A percentile compares a stretch with the other conserved stretches of the same genome.
These are phyloP conservation scores for Tylopilus sp. DNA, from an alignment of 1,284 basidiomycete species.

Conservation along the genomic window DNA sequence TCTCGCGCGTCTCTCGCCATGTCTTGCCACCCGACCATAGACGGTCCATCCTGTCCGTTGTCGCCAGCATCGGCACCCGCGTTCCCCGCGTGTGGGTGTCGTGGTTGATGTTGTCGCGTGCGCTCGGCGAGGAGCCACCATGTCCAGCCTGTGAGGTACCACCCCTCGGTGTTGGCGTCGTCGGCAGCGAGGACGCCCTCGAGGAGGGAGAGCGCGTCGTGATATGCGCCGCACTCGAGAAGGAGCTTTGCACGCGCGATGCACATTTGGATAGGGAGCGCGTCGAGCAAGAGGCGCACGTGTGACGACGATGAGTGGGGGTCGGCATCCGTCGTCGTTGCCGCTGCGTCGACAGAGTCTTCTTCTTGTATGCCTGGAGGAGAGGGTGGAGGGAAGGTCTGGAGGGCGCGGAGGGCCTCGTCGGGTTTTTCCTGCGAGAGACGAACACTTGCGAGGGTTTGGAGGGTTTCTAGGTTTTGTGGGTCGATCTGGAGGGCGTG, in stretches of 20 bases:
- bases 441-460: constrained; percentile 83
- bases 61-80: constrained; percentile 14
- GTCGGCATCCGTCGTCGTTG: not conserved
- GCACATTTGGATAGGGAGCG: constrained; percentile 77
- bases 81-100: constrained; percentile 30
- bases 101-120: constrained; percentile 43
- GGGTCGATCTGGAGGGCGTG: constrained; percentile 75
- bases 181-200: constrained; percentile 80
- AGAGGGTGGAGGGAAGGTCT: constrained; percentile 44
- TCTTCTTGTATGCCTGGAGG: not conserved
- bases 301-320: constrained; percentile 9
- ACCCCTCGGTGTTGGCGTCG: constrained; percentile 86
- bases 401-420: constrained; percentile 54
- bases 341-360: not conserved
- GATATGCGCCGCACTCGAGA: constrained; percentile 71
- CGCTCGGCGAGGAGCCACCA: constrained; percentile 79
- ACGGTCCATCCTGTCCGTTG: too few species aligned
- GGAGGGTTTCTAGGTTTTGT: constrained; percentile 75
- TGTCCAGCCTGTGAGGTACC: constrained; percentile 95
- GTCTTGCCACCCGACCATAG: constrained; percentile 67
- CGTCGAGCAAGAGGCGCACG: constrained; percentile 26
- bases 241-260: constrained; percentile 79
- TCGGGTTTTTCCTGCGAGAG: constrained; percentile 84
- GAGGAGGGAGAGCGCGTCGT: constrained; percentile 67
- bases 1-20: constrained; percentile 78